Evolutionary conservation across 2,329 filamentous ascomycete species (phyloP).

Genomic region (Tolypocladium pustulatum): DNA sequence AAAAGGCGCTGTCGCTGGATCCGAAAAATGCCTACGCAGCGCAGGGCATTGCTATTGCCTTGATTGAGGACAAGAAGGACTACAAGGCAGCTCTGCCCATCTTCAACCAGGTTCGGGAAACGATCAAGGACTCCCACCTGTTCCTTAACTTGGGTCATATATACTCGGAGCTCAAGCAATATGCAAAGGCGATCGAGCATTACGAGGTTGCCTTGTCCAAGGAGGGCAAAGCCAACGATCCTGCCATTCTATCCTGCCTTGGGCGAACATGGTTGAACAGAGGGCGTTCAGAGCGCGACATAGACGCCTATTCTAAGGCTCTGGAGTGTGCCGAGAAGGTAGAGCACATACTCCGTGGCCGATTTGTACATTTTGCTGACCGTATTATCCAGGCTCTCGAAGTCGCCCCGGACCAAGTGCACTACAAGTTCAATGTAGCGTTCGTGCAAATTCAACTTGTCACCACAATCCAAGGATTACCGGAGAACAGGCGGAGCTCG

Average conservation of each 20-base stretch:
- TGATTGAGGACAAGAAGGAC: conserved; percentile 92
- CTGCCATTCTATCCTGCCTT: conserved; percentile 72
- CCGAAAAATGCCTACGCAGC: conserved; percentile 92
- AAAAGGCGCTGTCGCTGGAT: conserved; percentile 92
- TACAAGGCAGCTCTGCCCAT: conserved; percentile 72
- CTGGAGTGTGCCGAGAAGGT: conserved; percentile 55
- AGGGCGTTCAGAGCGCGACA: conserved; percentile 52
- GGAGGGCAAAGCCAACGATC: conserved; percentile 63
- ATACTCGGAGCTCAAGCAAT: conserved; percentile 84
- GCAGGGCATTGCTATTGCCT: conserved; percentile 87
- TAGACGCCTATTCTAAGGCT: conserved; percentile 46
- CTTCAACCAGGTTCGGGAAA: conserved; percentile 83
- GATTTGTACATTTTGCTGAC: background rate
- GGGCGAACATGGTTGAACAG: conserved; percentile 80
- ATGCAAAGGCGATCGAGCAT: conserved; percentile 82
- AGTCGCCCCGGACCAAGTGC: conserved; percentile 70
- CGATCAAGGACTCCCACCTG: conserved; percentile 76
- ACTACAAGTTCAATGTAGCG: conserved; percentile 95
- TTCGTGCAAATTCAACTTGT: conserved; percentile 96
- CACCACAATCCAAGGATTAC: conserved; percentile 62
- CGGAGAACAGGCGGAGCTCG: conserved; percentile 66
- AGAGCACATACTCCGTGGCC: conserved; percentile 8
- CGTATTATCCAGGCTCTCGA: conserved; percentile 50
- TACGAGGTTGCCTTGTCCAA: conserved; percentile 80
- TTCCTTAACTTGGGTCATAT: conserved; percentile 91